Base-by-base conservation (phyloP, 768 basidiomycete species). In the Leccinum imitatum region DNA sequence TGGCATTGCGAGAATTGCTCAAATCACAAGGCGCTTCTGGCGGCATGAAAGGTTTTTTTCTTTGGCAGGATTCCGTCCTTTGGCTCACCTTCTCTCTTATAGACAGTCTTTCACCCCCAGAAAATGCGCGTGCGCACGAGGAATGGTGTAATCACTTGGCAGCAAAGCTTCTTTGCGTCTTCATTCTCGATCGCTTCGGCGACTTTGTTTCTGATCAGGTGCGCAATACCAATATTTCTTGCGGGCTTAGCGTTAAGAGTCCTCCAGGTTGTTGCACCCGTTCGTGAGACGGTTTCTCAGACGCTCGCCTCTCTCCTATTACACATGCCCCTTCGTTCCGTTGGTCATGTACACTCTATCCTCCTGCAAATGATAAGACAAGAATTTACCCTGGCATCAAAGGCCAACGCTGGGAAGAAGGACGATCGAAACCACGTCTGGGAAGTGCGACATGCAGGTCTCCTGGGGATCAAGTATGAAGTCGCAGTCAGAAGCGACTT, bases 371-470 rank as follows among this genome's bases (percentile, higher is more conserved):
- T 99, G 97, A 94, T 98, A 66, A 83, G 87, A 62, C 97, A 98
- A 75, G 86, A 91, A 60, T 91, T 91, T 71, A 74, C 78, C 1
- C 72, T 83, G 39, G 77, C 79, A 19, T 60, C 75, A 21, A 78
- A 73, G 59, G 65, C 69, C 37, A 68, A 66, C 50, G 59, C 66
- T 46, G 68, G 73, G 55, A 75, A 71, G 53, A 73, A 63, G 78
- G 71, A 69, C 52, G 78, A 65, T 77, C 75, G 65, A 50, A 75
- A 71, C 56, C 92, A 95, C 73, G 83, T 94, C 7, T 99, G 97
- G 97, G 93, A 98, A 75, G 90, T 99, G 53, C 83, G 96, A 57
- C 97, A 99, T 78, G 95, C 97, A n/a, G 97, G 97, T 30, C 77
- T 99, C 60, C 82, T 98, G 9, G 97, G 97, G 1, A 87, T 99